These are phyloP conservation scores for Lineolata rhizophorae DNA, from an alignment of 495 filamentous ascomycete species.

Conservation along the genomic window DNA sequence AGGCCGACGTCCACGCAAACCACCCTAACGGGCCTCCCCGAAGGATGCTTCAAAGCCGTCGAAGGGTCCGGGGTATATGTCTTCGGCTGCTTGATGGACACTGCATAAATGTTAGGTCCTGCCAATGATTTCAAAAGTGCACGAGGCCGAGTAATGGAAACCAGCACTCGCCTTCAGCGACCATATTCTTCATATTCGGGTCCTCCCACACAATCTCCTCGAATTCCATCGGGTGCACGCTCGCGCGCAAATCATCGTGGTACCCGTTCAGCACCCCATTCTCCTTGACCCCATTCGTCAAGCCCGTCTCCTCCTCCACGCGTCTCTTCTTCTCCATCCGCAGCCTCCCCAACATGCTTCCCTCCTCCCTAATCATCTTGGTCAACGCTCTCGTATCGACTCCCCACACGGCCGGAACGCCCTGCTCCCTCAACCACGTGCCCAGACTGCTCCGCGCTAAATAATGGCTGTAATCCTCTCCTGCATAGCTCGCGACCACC, in stretches of 20 bases:
- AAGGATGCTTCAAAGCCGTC: slow-evolving; percentile 56
- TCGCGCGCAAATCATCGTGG: slow-evolving; percentile 14
- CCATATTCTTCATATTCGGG: slow-evolving; percentile 79
- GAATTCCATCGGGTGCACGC: slow-evolving; percentile 52
- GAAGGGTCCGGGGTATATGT: slow-evolving; percentile 51
- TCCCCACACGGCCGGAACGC: slow-evolving; percentile 87
- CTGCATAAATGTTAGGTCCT: slow-evolving; percentile 24
- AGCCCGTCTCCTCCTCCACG: background rate
- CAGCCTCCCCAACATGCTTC: slow-evolving; percentile 90
- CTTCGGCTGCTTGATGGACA: slow-evolving; percentile 64
- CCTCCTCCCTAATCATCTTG: slow-evolving; percentile 78
- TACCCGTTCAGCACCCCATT: slow-evolving; percentile 11
- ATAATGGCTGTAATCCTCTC: slow-evolving; percentile 87
- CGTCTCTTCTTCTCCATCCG: too few species aligned
- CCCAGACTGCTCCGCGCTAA: slow-evolving; percentile 75
- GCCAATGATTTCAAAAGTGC: slow-evolving; percentile 1
- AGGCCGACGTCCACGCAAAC: slow-evolving; percentile 89
- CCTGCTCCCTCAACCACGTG: slow-evolving; percentile 87
- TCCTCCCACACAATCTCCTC: slow-evolving; percentile 72
- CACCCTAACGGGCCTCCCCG: slow-evolving; percentile 64
- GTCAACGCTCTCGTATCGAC: slow-evolving; percentile 88
- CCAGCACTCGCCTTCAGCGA: slow-evolving; percentile 60
- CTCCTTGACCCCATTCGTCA: slow-evolving; percentile 5
- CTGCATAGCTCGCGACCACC: slow-evolving; percentile 72
- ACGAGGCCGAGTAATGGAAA: too few species aligned